Conservation (phyloP, 768 basidiomycete genomes). For the Trametes villosa region DNA sequence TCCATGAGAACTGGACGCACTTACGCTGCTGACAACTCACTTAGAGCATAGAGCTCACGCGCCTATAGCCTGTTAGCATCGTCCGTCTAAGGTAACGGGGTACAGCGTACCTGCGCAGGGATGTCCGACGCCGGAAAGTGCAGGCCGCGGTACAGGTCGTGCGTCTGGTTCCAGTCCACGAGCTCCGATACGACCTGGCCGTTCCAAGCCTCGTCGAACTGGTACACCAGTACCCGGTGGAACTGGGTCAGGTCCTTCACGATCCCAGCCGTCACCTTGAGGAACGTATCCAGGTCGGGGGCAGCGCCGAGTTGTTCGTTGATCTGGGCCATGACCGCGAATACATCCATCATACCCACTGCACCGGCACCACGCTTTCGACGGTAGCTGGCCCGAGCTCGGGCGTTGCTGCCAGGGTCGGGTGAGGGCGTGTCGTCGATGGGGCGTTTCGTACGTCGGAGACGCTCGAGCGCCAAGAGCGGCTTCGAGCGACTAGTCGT, state of each 20-base stretch:
- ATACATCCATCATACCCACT: constrained; percentile 77
- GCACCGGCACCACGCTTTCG: constrained; percentile 29
- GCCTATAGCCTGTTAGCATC: constrained; percentile 43
- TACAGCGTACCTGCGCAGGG: constrained; percentile 62
- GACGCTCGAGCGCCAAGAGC: constrained; percentile 68
- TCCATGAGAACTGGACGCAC: not conserved
- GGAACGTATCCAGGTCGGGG: constrained; percentile 64
- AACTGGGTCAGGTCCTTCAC: constrained; percentile 83
- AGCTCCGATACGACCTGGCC: constrained; percentile 80
- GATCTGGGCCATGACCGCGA: constrained; percentile 77
- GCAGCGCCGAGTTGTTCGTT: constrained; percentile 78
- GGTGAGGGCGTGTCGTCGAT: constrained; percentile 1
- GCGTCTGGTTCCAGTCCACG: constrained; percentile 75
- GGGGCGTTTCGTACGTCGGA: constrained; percentile 51
- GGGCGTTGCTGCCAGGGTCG: not conserved
- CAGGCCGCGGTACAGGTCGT: constrained; percentile 72
- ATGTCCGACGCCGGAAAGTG: constrained; percentile 76
- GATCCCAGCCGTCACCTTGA: constrained; percentile 73
- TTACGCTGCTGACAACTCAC: constrained; percentile 39
- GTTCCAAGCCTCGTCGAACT: constrained; percentile 82
- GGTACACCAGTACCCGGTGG: constrained; percentile 81
- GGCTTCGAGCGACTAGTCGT: constrained; percentile 73
- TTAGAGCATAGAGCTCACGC: constrained; percentile 68
- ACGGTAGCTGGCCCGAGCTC: constrained; percentile 16
- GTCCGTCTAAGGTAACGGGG: not conserved